Evolutionary conservation across 768 basidiomycete species (phyloP).

Genomic region (Agaricus sinodeliciosus): DNA sequence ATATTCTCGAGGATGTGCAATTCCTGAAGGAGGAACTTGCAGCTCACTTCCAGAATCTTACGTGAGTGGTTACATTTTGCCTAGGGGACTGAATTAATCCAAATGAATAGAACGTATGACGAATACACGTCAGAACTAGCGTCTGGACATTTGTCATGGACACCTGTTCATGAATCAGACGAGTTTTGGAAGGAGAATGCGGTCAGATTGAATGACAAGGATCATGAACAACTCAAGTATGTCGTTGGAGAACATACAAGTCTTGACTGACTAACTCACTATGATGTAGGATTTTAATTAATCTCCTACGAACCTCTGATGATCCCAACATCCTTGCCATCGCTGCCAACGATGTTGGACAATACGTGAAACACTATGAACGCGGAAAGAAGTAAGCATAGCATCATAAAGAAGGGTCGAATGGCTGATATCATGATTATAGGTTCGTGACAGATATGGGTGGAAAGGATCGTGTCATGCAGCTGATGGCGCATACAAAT

Average conservation of each 20-base stretch:
- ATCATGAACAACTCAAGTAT: conserved; percentile 81
- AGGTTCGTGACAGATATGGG: conserved; percentile 81
- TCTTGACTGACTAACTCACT: background rate
- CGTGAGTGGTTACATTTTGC: conserved; percentile 36
- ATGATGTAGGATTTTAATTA: conserved; percentile 58
- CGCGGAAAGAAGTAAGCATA: conserved; percentile 79
- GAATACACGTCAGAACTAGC: conserved; percentile 89
- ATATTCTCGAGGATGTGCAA: conserved; percentile 86
- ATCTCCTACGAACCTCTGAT: conserved; percentile 57
- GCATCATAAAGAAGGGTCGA: background rate
- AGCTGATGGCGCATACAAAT: conserved; percentile 86
- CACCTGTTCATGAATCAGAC: conserved; percentile 93
- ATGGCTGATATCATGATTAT: conserved; percentile 3
- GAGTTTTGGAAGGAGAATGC: conserved; percentile 99
- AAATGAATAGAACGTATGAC: conserved; percentile 73
- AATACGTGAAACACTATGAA: conserved; percentile 90
- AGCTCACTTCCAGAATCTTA: conserved; percentile 79
- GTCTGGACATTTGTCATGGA: conserved; percentile 91
- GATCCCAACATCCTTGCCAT: conserved; percentile 85
- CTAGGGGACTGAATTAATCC: background rate
- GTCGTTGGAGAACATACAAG: conserved; percentile 10
- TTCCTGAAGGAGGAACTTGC: conserved; percentile 86
- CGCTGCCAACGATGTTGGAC: conserved; percentile 88
- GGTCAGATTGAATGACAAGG: conserved; percentile 74
- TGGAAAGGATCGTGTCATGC: conserved; percentile 84